Percentiles rank a stretch among this genome's conserved stretches.
Evolutionary conservation across 768 basidiomycete species (phyloP).

Genomic region (Obba rivulosa): DNA sequence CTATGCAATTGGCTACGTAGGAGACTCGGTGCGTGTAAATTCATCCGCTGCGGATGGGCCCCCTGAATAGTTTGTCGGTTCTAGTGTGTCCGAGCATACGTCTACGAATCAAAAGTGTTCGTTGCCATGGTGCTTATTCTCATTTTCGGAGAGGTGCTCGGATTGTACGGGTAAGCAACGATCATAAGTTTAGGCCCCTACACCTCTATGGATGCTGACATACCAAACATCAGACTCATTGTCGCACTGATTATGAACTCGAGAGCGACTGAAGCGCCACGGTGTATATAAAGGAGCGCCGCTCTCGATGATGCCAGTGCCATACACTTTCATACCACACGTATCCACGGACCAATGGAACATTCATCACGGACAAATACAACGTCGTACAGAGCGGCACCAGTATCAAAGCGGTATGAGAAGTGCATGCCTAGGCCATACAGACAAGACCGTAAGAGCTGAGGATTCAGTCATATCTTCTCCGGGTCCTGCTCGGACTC

Average conservation of each 20-base stretch:
- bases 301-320: background rate
- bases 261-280: constrained; percentile 40
- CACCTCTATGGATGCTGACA: background rate
- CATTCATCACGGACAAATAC: too few species aligned
- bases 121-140: constrained; percentile 96
- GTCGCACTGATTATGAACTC: constrained; percentile 93
- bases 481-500: constrained; percentile 10
- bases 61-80: too few species aligned
- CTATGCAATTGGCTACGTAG: constrained; percentile 91
- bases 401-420: background rate
- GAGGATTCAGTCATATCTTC: constrained; percentile 1
- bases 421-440: too few species aligned
- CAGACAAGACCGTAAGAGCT: too few species aligned
- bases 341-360: too few species aligned
- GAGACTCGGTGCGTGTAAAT: constrained; percentile 73
- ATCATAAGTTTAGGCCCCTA: background rate
- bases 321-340: background rate
- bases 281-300: constrained; percentile 5
- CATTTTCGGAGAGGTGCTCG: constrained; percentile 88
- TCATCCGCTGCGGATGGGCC: background rate
- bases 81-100: constrained; percentile 87
- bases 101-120: constrained; percentile 87
- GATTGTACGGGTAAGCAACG: constrained; percentile 63
- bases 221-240: constrained; percentile 48
- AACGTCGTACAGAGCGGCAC: background rate